Conservation (phyloP, 331 rosid species). For the Malus hybrid region DNA sequence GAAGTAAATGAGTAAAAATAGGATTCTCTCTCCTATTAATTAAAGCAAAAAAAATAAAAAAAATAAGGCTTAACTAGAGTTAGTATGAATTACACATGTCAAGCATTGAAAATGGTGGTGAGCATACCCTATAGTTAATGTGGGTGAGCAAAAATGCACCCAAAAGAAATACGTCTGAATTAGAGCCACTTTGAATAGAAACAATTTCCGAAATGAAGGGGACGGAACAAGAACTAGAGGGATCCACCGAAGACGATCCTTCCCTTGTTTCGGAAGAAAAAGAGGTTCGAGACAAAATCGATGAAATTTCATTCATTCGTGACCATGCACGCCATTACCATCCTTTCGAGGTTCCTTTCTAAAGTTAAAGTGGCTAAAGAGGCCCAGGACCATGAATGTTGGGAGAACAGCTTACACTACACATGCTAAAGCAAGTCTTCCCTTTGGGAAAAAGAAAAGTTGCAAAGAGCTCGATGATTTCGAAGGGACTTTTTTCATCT, state of each 20-base stretch:
- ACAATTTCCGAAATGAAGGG: background rate
- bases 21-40: no score
- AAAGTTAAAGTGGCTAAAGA: conserved; percentile 8
- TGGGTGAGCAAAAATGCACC: no score
- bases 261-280: background rate
- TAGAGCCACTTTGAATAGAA: background rate
- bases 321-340: background rate
- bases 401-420: background rate
- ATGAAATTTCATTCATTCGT: no score
- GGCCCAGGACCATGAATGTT: conserved; percentile 14
- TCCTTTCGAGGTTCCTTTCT: background rate
- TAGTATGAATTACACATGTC: no score
- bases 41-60: no score
- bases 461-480: background rate
- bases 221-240: background rate
- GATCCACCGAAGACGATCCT: background rate
- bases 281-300: background rate
- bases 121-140: no score
- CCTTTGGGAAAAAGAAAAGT: background rate
- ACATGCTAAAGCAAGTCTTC: conserved; percentile 9
- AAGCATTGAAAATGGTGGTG: no score
- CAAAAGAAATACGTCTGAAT: background rate
- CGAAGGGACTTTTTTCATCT: background rate
- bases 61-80: no score
- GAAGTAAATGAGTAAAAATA: no score